phyloP scores from a whole-genome alignment of 345 rosid genomes.

The Moricandia moricandioides region DNA sequence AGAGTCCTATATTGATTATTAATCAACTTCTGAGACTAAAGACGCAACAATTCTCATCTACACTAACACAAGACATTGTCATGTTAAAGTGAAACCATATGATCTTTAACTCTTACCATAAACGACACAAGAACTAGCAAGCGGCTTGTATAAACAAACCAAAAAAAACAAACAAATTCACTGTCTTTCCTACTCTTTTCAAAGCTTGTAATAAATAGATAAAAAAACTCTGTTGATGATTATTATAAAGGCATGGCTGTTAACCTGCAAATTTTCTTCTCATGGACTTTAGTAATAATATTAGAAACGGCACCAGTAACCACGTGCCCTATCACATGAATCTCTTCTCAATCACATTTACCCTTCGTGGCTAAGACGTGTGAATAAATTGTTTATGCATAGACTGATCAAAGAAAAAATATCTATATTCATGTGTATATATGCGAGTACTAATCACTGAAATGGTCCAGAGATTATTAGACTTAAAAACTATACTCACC shows the following conservation, averaged over 20 bases:
- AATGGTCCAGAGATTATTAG: conserved; percentile 11
- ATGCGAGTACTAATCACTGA: conserved; percentile 1
- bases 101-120: conserved; percentile 41
- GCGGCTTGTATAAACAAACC: neutral
- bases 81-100: neutral
- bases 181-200: neutral
- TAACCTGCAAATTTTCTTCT: conserved; percentile 29
- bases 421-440: neutral
- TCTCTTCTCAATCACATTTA: conserved; percentile 1
- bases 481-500: conserved; percentile 1
- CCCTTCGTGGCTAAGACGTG: conserved; percentile 12
- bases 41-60: neutral
- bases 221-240: neutral
- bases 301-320: conserved; percentile 26
- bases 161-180: neutral
- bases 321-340: conserved; percentile 35
- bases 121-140: conserved; percentile 43
- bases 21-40: neutral
- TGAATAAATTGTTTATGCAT: conserved; percentile 1
- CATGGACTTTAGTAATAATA: conserved; percentile 9
- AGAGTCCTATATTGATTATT: neutral
- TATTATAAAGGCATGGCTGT: conserved; percentile 17
- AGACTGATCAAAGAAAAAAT: neutral
- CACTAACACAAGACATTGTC: neutral
- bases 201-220: neutral